These are phyloP conservation scores for Colletotrichum sp. DNA, from an alignment of 2,329 filamentous ascomycete species.

Conservation along the genomic window DNA sequence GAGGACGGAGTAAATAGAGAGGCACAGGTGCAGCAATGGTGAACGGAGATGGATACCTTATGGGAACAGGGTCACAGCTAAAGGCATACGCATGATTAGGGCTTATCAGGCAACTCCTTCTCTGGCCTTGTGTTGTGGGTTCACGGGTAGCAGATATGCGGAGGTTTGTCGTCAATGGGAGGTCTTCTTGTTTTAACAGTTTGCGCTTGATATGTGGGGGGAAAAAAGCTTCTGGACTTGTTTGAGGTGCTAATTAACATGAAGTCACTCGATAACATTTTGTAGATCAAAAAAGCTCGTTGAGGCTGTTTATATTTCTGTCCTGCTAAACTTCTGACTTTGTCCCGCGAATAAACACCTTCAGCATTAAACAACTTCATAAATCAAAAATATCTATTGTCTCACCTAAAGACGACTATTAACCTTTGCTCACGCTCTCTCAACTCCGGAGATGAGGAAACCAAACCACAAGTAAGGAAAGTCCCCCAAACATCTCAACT, in stretches of 20 bases:
- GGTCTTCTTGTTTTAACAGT: fast-evolving
- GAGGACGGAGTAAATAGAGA: background rate
- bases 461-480: background rate
- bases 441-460: background rate
- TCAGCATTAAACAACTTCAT: fast-evolving
- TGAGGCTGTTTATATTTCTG: fast-evolving
- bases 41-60: background rate
- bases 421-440: background rate
- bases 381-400: fast-evolving
- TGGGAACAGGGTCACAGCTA: too few species aligned
- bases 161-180: fast-evolving
- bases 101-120: too few species aligned
- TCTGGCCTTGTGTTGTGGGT: fast-evolving
- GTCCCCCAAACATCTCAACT: background rate
- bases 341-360: fast-evolving
- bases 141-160: background rate
- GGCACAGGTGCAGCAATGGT: background rate
- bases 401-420: too few species aligned
- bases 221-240: fast-evolving
- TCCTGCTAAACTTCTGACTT: fast-evolving
- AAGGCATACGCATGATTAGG: too few species aligned
- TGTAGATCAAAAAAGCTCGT: fast-evolving
- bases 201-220: background rate
- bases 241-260: background rate
- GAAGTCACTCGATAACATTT: fast-evolving